phyloP scores from a whole-genome alignment of 2,329 filamentous ascomycete species.

The Ascochyta viciae-villosae region DNA sequence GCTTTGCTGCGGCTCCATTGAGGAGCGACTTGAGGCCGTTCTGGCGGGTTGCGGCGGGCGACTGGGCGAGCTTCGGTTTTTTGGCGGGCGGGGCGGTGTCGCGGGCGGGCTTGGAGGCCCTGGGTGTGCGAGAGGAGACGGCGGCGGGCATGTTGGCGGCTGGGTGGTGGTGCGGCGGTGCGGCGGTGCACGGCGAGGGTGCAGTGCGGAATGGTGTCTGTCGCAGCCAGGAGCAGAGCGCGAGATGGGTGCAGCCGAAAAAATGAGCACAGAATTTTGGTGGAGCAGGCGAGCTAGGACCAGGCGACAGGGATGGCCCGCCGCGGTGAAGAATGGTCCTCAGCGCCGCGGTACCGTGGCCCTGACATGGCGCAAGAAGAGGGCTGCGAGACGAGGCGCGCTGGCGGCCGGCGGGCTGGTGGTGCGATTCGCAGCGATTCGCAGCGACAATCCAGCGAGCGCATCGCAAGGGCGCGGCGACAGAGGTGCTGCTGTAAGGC shows the following conservation, averaged over 20 bases:
- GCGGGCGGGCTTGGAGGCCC: constrained; percentile 29
- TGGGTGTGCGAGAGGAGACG: constrained; percentile 36
- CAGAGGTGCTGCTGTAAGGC: not conserved
- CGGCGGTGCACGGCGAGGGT: constrained; percentile 17
- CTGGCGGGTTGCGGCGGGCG: constrained; percentile 28
- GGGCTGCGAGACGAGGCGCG: not conserved
- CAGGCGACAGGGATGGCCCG: constrained; percentile 18
- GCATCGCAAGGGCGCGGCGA: constrained; percentile 9
- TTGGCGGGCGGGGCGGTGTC: constrained; percentile 46
- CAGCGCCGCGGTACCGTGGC: constrained; percentile 8
- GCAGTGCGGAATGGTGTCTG: constrained; percentile 19
- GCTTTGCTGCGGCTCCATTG: constrained; percentile 40
- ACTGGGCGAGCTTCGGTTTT: constrained; percentile 46
- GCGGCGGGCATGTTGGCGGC: constrained; percentile 42
- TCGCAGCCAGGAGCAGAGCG: constrained; percentile 34
- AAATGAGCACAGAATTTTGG: constrained; percentile 14
- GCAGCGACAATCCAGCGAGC: not conserved
- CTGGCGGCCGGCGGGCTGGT: too few species aligned
- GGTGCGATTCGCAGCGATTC: too few species aligned
- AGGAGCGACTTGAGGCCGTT: constrained; percentile 45
- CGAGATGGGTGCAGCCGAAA: constrained; percentile 29
- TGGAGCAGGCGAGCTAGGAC: constrained; percentile 19
- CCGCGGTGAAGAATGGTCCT: constrained; percentile 5
- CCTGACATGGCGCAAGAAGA: not conserved
- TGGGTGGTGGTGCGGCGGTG: not conserved